A percentile compares a stretch with the other conserved stretches of the same genome.
These are phyloP conservation scores for Maudiozyma serrabonitensis DNA, from an alignment of 805 yeast genomes.

Conservation along the genomic window DNA sequence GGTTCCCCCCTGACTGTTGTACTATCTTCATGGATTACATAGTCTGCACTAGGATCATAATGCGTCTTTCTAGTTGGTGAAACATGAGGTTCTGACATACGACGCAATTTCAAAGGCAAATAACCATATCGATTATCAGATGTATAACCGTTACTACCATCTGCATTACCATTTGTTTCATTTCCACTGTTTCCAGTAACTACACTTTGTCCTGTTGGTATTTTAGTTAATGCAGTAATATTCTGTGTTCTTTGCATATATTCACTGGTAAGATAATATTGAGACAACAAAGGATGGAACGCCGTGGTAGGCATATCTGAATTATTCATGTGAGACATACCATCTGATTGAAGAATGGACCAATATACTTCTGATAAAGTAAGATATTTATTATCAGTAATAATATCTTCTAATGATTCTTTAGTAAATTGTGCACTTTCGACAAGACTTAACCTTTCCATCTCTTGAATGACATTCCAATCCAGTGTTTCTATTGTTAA, in stretches of 20 bases:
- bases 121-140: not conserved
- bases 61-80: conserved; percentile 32
- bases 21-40: not conserved
- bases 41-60: conserved; percentile 3
- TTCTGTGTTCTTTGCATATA: conserved; percentile 39
- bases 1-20: not conserved
- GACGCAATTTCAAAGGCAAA: conserved; percentile 33
- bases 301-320: conserved; percentile 54
- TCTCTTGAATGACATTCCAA: conserved; percentile 61
- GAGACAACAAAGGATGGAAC: conserved; percentile 79
- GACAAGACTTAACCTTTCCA: conserved; percentile 71
- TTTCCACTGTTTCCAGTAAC: not conserved
- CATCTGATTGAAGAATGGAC: conserved; percentile 2
- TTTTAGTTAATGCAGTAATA: not conserved
- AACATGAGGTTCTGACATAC: conserved; percentile 39
- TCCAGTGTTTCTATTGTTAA: conserved; percentile 31
- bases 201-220: not conserved
- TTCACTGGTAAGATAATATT: conserved; percentile 82
- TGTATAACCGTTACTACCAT: no score
- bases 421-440: conserved; percentile 43
- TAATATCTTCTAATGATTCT: conserved; percentile 45
- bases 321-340: not conserved
- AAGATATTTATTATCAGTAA: conserved; percentile 54
- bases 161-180: not conserved
- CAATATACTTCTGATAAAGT: conserved; percentile 18